phyloP scores from a whole-genome alignment of 257 asterid genomes.

The Marsdenia floribunda region DNA sequence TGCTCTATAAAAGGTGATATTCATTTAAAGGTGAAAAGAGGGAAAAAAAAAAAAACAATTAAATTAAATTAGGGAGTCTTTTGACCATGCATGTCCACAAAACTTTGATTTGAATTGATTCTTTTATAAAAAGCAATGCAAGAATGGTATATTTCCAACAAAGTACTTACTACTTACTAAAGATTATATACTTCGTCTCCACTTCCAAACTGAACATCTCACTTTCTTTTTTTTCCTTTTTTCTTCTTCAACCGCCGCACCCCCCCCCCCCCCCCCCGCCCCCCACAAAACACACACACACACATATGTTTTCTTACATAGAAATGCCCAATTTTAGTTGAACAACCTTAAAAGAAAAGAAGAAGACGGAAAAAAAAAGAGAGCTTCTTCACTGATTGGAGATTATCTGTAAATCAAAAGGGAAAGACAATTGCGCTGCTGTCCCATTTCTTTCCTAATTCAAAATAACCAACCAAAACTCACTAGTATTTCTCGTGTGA shows the following conservation, averaged over 20 bases:
- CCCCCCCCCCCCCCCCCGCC: too few relatives aligned
- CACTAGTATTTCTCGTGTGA: too few relatives aligned
- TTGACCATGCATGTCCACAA: background rate
- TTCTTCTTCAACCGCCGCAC: background rate
- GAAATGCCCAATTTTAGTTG: background rate
- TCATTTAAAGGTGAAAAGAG: background rate
- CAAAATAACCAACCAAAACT: background rate
- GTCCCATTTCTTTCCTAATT: background rate
- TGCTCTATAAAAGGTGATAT: background rate
- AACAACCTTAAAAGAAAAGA: background rate
- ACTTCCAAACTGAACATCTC: background rate
- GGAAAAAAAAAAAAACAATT: too few relatives aligned
- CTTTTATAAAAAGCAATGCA: background rate
- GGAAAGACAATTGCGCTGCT: background rate
- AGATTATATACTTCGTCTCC: background rate
- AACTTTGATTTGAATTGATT: conserved; percentile 4
- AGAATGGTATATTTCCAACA: background rate
- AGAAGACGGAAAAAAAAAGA: background rate
- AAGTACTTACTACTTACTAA: background rate
- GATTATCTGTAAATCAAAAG: background rate
- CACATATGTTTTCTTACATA: background rate
- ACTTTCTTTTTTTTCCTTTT: background rate
- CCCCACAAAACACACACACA: too few relatives aligned
- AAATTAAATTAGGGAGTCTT: background rate
- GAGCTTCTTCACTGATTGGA: background rate